Conservation (phyloP, 2,329 filamentous ascomycete species). For the Paraconiothyrium brasiliense region DNA sequence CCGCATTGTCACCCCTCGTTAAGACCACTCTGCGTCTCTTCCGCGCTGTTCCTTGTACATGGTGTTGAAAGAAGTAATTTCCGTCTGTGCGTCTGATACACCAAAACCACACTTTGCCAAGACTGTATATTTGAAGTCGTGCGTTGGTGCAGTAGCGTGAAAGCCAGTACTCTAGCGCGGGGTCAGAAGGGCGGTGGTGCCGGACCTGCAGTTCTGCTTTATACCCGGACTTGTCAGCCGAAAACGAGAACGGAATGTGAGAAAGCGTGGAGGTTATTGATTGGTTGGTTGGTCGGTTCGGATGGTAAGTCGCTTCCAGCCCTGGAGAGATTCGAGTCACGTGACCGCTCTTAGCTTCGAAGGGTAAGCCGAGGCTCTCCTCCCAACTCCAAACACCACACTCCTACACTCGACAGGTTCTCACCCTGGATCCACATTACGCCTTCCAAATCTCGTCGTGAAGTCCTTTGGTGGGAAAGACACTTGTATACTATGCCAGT, state of each 20-base stretch:
- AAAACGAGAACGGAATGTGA: neutral
- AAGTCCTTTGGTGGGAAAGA: no score
- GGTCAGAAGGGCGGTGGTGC: neutral
- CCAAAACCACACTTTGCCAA: conserved; percentile 12
- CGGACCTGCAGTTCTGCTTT: neutral
- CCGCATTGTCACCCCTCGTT: neutral
- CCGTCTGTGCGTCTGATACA: conserved; percentile 14
- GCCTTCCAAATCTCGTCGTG: no score
- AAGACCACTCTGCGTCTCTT: neutral
- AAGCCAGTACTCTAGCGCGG: neutral
- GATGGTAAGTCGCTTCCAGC: no score
- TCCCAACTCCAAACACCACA: no score
- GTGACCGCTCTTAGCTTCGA: no score
- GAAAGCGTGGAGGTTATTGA: neutral
- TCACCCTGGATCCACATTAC: no score
- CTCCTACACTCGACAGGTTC: no score
- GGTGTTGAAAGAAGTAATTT: conserved; percentile 6
- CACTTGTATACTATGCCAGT: no score
- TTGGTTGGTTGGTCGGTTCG: neutral
- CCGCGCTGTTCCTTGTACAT: neutral
- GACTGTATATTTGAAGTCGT: conserved; percentile 16
- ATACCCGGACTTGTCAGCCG: neutral
- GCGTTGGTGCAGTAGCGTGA: conserved; percentile 10
- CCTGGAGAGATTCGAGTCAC: no score
- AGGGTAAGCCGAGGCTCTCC: no score